Conservation (phyloP, 257 asterid species). For the Leonotis leonurus region DNA sequence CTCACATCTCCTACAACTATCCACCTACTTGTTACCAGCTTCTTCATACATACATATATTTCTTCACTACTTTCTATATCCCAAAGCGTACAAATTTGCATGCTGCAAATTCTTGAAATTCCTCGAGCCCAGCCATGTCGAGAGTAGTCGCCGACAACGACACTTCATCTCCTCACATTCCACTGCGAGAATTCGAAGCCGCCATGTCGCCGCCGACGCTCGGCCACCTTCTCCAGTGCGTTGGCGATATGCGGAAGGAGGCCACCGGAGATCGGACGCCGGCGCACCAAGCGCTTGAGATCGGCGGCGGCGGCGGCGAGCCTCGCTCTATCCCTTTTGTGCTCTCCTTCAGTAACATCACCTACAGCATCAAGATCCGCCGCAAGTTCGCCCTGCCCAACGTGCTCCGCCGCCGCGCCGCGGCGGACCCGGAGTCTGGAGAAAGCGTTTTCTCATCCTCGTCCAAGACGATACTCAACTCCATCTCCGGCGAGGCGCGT, state of each 20-base stretch:
- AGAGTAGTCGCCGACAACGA: conserved; percentile 27
- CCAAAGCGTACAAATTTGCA: no score
- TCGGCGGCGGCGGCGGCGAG: no score
- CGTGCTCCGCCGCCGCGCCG: conserved; percentile 6
- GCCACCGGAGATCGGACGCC: no score
- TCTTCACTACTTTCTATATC: background rate
- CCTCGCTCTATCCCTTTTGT: no score
- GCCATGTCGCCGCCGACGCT: no score
- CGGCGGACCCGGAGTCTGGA: conserved; percentile 12
- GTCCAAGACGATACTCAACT: no score
- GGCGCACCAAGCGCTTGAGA: no score
- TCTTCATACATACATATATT: background rate
- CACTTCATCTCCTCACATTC: conserved; percentile 3
- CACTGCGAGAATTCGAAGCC: background rate
- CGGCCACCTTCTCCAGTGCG: no score
- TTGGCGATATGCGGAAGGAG: no score
- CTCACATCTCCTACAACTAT: conserved; percentile 15
- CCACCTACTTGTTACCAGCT: conserved; percentile 31
- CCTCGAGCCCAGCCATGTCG: conserved; percentile 7
- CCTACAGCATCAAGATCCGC: no score
- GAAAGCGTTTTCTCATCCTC: conserved; percentile 16
- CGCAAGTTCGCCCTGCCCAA: conserved; percentile 13
- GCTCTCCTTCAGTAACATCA: no score
- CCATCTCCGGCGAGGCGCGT: no score
- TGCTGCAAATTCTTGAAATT: background rate